A percentile compares a stretch with the other conserved stretches of the same genome.
Conservation (phyloP, 805 yeast species). For the Cyberlindnera mississippiensis region DNA sequence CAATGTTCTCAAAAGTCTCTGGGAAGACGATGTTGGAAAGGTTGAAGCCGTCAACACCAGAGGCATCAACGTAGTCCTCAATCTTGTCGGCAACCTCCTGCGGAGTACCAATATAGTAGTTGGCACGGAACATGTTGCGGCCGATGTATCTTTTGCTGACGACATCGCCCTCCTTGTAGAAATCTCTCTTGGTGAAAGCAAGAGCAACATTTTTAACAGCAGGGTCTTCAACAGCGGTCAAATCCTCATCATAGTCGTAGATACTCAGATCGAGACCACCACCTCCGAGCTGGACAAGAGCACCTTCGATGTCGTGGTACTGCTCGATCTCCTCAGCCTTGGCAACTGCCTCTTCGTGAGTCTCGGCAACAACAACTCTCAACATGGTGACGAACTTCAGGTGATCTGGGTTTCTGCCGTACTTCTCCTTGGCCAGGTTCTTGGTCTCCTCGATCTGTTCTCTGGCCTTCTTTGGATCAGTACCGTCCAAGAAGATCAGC, state of each 20-base stretch:
- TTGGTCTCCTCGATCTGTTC: slow-evolving; percentile 33
- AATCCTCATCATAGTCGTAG: slow-evolving; percentile 42
- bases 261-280: slow-evolving; percentile 41
- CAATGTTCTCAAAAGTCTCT: slow-evolving; percentile 39
- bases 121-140: slow-evolving; percentile 24
- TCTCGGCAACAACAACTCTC: slow-evolving; percentile 37
- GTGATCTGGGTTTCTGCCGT: slow-evolving; percentile 36
- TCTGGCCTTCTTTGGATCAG: slow-evolving; percentile 32
- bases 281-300: slow-evolving; percentile 44
- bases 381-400: slow-evolving; percentile 38
- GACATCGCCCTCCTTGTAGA: slow-evolving; percentile 21
- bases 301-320: slow-evolving; percentile 39
- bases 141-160: slow-evolving; percentile 31
- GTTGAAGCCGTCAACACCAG: slow-evolving; percentile 43
- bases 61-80: slow-evolving; percentile 37
- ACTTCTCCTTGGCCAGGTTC: slow-evolving; percentile 32
- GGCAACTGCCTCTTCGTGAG: slow-evolving; percentile 40
- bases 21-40: slow-evolving; percentile 38
- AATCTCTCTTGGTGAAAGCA: slow-evolving; percentile 25
- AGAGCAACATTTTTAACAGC: slow-evolving; percentile 33
- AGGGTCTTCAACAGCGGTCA: slow-evolving; percentile 33
- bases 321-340: slow-evolving; percentile 33
- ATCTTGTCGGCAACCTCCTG: slow-evolving; percentile 39
- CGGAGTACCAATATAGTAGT: slow-evolving; percentile 34
- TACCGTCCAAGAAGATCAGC: slow-evolving; percentile 35